phyloP scores from a whole-genome alignment of 352 stramenopile genomes.

The Phytophthora pseudosyringae region DNA sequence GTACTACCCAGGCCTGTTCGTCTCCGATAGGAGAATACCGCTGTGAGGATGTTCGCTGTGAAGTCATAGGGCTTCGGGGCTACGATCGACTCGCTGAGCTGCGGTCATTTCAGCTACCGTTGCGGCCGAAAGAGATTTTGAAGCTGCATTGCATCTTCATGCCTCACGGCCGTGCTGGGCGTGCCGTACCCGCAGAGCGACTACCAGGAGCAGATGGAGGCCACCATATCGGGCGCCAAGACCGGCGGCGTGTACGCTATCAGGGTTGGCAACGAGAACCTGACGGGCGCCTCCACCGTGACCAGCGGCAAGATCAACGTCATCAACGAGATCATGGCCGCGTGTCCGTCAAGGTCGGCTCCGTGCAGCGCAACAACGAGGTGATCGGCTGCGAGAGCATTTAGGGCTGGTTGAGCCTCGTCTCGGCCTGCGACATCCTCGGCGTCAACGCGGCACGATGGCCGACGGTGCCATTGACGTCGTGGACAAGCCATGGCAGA shows the following conservation, averaged over 20 bases:
- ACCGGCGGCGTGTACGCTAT: constrained; percentile 57
- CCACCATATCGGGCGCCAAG: constrained; percentile 50
- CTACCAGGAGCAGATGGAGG: constrained; percentile 48
- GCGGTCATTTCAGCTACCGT: too few species aligned
- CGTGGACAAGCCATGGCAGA: constrained; percentile 61
- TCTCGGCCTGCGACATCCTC: constrained; percentile 50
- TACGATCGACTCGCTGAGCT: too few species aligned
- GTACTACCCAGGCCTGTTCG: too few species aligned
- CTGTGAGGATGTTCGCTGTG: too few species aligned
- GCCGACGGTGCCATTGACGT: constrained; percentile 47
- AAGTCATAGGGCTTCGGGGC: too few species aligned
- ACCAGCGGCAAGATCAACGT: constrained; percentile 51
- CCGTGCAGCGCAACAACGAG: constrained; percentile 72
- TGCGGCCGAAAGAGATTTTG: too few species aligned
- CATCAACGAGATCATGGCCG: constrained; percentile 54
- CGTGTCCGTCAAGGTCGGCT: constrained; percentile 67
- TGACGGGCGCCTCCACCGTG: constrained; percentile 37
- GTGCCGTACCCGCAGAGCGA: constrained; percentile 60
- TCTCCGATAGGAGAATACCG: too few species aligned
- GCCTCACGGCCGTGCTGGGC: constrained; percentile 54
- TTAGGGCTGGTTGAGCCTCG: constrained; percentile 45
- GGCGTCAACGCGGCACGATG: constrained; percentile 54
- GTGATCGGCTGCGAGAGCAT: constrained; percentile 43
- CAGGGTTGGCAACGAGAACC: constrained; percentile 81
- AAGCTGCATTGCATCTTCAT: too few species aligned